Evolutionary conservation across 805 yeast species (phyloP), one percentile per base, ranked within the genome.

Genomic region (Cephaloascus fragrans): DNA sequence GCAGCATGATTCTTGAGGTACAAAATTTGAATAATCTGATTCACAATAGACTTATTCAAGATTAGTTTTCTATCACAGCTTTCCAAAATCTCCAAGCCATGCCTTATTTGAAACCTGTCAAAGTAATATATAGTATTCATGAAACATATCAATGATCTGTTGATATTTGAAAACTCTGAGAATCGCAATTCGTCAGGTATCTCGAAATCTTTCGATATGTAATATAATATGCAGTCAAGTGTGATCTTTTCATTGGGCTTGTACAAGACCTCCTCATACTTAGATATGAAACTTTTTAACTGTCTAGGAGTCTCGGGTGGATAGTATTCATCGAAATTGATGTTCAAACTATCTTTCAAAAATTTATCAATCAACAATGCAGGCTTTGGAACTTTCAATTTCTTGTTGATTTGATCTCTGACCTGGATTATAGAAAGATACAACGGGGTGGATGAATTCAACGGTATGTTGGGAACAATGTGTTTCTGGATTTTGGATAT

Each of bases 111-210:
- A 23, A 23, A 23, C 12, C 28, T 23, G 12, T 23, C 28, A 23
- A 23, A 23, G 12, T 23, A 23, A 23, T 23, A 23, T 12, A 23
- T 8, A 23, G 12, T 12, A 23, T 23, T 23, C 28, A 23, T 8
- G 28, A 23, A 23, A 23, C 12, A 41, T n/a, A 36, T 47, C 20
- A 40, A 43, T 15, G 35, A 42, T 4, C 38, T 45, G 12, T 37
- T 43, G 37, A 46, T 39, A 36, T 41, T 45, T 9, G 50, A 45
- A 19, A 47, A 45, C 23, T 34, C 45, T 26, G 48, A 42, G 16
- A 46, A 45, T 26, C 37, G 50, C 5, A 46, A 45, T 23, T 23
- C 28, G 12, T 23, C 6, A 23, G 12, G 10, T 8, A 23, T 12
- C 10, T 23, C 28, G 12, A 23, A 23, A 23, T 23, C 28, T 12